phyloP scores from a whole-genome alignment of 257 asterid species.

The Solanum habrochaites region DNA sequence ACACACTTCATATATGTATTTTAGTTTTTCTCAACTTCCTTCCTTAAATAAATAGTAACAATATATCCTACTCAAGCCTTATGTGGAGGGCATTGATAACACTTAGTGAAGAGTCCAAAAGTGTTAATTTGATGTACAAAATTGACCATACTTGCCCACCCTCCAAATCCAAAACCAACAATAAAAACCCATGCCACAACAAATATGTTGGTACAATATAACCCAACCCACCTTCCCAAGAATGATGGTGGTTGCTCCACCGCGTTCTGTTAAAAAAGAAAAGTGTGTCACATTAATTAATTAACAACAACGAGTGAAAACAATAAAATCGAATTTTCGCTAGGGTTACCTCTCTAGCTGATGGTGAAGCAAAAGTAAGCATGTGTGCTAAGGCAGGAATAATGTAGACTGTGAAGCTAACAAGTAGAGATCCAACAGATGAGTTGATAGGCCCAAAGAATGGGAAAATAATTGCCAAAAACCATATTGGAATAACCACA shows the following conservation, averaged over 20 bases:
- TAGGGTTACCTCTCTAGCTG: slow-evolving; percentile 63
- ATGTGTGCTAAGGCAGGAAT: slow-evolving; percentile 84
- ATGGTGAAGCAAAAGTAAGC: slow-evolving; percentile 73
- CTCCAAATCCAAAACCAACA: slow-evolving; percentile 80
- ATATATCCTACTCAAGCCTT: neutral
- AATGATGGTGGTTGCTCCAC: slow-evolving; percentile 66
- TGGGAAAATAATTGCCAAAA: slow-evolving; percentile 67
- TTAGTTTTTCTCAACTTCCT: neutral
- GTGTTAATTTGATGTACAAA: slow-evolving; percentile 58
- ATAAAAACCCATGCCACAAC: slow-evolving; percentile 76
- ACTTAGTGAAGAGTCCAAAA: slow-evolving; percentile 74
- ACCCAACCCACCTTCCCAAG: slow-evolving; percentile 67
- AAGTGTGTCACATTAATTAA: neutral
- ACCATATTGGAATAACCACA: slow-evolving; percentile 78
- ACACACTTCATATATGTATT: neutral
- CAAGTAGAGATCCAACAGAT: slow-evolving; percentile 79
- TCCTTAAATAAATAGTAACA: neutral
- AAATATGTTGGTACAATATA: slow-evolving; percentile 49
- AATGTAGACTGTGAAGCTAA: slow-evolving; percentile 86
- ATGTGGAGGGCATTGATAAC: slow-evolving; percentile 63
- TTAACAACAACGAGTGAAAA: neutral
- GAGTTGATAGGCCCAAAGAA: slow-evolving; percentile 84
- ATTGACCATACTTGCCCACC: slow-evolving; percentile 80
- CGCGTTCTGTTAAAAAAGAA: slow-evolving; percentile 38
- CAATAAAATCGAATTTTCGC: neutral